Evolutionary conservation across 2,329 filamentous ascomycete genomes (phyloP), one percentile per base, ranked within the genome.

Genomic region (Gyromitra esculenta): DNA sequence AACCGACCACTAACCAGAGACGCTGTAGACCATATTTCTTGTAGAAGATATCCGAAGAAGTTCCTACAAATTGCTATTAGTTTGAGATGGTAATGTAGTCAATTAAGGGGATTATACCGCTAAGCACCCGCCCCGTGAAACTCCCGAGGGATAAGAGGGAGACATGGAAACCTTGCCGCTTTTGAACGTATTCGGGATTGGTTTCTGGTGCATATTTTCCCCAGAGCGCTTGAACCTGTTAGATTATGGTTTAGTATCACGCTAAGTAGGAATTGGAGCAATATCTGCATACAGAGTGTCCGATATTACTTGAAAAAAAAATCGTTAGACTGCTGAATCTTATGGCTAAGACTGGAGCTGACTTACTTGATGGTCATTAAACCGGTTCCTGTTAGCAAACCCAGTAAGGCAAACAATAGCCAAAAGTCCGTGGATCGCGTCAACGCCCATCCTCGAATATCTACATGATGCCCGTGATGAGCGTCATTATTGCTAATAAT

Each of bases 331-430:
- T 31, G 11, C n/a, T 25, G 59, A 35, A 15, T 50, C 37, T 71
- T 35, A 11, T 21, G 15, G 7, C 68, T 15, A 48, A 15, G 9
- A 31, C 31, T 43, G n/a, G 18, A 13, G 54, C 9, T 45, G 31
- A 86, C 91, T 84, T 87, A 97, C 94, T 99, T 99, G 85, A 99
- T 99, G 0, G 95, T 98, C 96, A 99, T 99, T 79, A 99, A 85
- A 9, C 96, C 96, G 81, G 97, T 92, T 67, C 96, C 96, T 4
- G 94, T 93, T 78, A 98, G 86, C n/a, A 97, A 88, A 50, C 91
- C 94, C 88, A 99, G 92, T 80, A 97, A 90, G 73, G 88, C 84
- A 83, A 96, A 98, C 37, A 97, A 85, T 81, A 96, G 92, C 94
- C 94, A 98, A 84, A 98, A 99, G 79, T 96, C 91, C 62, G 90